Evolutionary conservation across 2,329 filamentous ascomycete species (phyloP), one percentile per base, ranked within the genome.

Genomic region (Cytospora leucostoma): DNA sequence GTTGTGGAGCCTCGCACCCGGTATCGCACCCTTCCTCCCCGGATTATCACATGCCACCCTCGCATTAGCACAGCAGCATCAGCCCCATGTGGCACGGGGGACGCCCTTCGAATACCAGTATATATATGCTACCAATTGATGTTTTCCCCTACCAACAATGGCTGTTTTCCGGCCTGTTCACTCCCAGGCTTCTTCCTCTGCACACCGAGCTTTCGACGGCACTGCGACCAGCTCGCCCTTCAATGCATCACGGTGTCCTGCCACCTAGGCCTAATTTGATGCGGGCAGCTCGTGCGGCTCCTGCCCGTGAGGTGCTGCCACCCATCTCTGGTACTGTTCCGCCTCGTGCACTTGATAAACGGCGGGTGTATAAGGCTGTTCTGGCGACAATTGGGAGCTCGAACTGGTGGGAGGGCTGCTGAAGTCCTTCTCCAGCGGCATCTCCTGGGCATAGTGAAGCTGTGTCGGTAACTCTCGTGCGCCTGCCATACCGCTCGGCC

Each of bases 241-340:
- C 4, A 44, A 7, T 2, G 7, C 4, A n/a, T 4, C 17, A 19
- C 38, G 17, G 3, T 7, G 10, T 19, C 19, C 40, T 19, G 40
- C 7, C 40, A 47, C 53, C 8, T 40, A 35, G 7, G 35, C n/a
- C 33, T 51, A 34, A 8, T 10, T 50, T 21, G 55, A 56, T 19
- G 53, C 57, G 6, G 64, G 56, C 21, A 65, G 40, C 40, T 65
- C 61, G 7, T 65, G 56, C 7, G 52, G 57, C 7, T 49, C 58
- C 12, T 55, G 50, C 38, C 19, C 38, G n/a, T 37, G 17, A 11
- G 27, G 51, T 13, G 32, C 38, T 4, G 51, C 15, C 5, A 21
- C 27, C 17, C 47, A 52, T 27, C 58, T 53, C 1, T 62, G 37
- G 7, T 62, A 37, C 21, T 57, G 62, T 3, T 64, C 40, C 15